Conservation (phyloP, 306 rosid species). For the Lithocarpus polystachyus region DNA sequence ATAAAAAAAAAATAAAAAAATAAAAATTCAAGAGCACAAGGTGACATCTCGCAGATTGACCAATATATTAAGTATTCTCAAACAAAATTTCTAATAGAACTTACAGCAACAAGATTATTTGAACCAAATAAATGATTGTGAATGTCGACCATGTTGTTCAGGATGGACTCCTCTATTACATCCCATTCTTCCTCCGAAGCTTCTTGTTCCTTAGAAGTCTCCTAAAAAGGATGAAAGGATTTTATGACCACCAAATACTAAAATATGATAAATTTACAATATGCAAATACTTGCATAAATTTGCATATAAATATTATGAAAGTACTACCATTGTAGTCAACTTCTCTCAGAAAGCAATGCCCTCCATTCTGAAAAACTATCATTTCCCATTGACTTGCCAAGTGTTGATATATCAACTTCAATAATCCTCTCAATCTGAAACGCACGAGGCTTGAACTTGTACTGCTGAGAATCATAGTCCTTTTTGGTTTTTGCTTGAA, state of each 20-base stretch:
- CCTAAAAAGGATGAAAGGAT: slow-evolving; percentile 36
- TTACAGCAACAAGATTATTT: slow-evolving; percentile 61
- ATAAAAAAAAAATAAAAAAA: neutral
- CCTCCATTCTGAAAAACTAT: slow-evolving; percentile 62
- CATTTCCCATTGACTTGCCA: slow-evolving; percentile 37
- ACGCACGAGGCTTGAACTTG: slow-evolving; percentile 73
- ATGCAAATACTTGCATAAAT: neutral
- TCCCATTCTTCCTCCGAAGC: slow-evolving; percentile 64
- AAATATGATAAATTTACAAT: neutral
- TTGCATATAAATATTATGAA: slow-evolving; percentile 3
- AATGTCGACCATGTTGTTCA: slow-evolving; percentile 46
- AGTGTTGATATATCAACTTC: slow-evolving; percentile 55
- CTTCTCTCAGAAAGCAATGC: slow-evolving; percentile 45
- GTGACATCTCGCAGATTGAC: neutral
- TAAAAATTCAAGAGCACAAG: too few species aligned
- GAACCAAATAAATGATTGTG: slow-evolving; percentile 79
- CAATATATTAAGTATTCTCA: neutral
- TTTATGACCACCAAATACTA: neutral
- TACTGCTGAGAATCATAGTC: slow-evolving; percentile 55
- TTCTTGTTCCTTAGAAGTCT: slow-evolving; percentile 42
- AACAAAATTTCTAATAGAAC: slow-evolving; percentile 24
- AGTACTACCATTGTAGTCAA: slow-evolving; percentile 30
- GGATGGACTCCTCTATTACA: slow-evolving; percentile 56
- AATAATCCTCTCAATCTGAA: slow-evolving; percentile 65
- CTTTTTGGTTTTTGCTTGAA: slow-evolving; percentile 45